These are phyloP conservation scores for Solanum bulbocastanum DNA, from an alignment of 257 asterid species.

Conservation along the genomic window DNA sequence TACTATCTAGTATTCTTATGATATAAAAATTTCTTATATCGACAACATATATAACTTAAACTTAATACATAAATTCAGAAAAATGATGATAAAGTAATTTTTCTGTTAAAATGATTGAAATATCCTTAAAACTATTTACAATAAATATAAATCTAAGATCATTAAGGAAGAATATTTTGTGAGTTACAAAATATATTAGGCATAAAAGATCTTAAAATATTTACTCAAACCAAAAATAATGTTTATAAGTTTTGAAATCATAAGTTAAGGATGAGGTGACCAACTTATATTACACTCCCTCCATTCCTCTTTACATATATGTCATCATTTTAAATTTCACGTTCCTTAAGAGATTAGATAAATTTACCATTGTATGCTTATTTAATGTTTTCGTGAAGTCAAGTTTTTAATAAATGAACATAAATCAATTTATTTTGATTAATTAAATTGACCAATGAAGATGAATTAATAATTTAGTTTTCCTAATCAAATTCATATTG, in stretches of 20 bases:
- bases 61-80: fast-evolving
- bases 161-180: not conserved
- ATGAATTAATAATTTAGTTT: not conserved
- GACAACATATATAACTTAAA: not conserved
- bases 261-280: not conserved
- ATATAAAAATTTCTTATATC: not conserved
- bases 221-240: not conserved
- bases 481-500: not conserved
- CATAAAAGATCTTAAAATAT: not conserved
- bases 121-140: not conserved
- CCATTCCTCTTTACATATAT: not conserved
- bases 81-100: not conserved
- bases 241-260: too few relatives aligned
- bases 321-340: not conserved
- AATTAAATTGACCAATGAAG: not conserved
- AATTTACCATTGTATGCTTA: too few relatives aligned
- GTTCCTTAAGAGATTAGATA: not conserved
- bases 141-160: not conserved
- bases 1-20: not conserved
- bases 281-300: not conserved
- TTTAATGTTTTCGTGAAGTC: not conserved
- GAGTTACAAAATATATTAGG: not conserved
- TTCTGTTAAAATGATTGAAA: not conserved
- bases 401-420: too few relatives aligned
- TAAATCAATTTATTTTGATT: too few relatives aligned